Percentiles rank a stretch among this genome's conserved stretches.
These are phyloP conservation scores for Fusarium sarcochroum DNA, from an alignment of 2,329 filamentous ascomycete genomes.

Conservation along the genomic window DNA sequence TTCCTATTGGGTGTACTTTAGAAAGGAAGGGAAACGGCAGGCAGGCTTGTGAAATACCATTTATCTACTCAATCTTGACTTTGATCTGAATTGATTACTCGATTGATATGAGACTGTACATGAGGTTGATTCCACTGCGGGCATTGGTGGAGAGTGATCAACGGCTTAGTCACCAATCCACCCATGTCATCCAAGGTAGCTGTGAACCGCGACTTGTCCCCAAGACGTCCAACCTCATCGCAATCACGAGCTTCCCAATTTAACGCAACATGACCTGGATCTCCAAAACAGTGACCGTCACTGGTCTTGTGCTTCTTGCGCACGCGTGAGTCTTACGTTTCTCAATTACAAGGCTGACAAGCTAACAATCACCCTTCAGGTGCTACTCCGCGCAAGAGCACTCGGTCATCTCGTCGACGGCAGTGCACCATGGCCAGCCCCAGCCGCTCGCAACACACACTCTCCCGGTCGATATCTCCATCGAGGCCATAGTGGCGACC, in stretches of 20 bases:
- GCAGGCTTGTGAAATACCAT: background rate
- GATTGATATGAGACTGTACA: too few relatives aligned
- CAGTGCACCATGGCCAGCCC: conserved; percentile 60
- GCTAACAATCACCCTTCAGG: conserved; percentile 62
- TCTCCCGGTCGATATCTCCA: conserved; percentile 86
- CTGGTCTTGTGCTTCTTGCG: conserved; percentile 83
- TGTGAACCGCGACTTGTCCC: conserved; percentile 42
- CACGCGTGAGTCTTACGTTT: conserved; percentile 78
- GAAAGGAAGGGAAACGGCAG: conserved; percentile 3
- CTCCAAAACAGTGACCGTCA: conserved; percentile 77
- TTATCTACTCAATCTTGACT: background rate
- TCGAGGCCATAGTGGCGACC: conserved; percentile 87
- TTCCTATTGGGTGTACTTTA: conserved; percentile 18
- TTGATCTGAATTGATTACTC: background rate
- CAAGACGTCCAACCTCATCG: conserved; percentile 20
- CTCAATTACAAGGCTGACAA: conserved; percentile 6
- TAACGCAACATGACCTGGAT: conserved; percentile 74
- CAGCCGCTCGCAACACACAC: conserved; percentile 59
- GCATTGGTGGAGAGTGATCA: conserved; percentile 4
- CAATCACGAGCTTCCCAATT: conserved; percentile 17
- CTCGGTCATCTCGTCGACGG: conserved; percentile 76
- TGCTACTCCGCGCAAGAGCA: conserved; percentile 98
- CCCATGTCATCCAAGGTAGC: conserved; percentile 28
- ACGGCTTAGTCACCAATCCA: conserved; percentile 43
- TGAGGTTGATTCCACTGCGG: conserved; percentile 7